Evolutionary conservation across 2,329 filamentous ascomycete genomes (phyloP).

Genomic region (Sclerotinia glacialis): DNA sequence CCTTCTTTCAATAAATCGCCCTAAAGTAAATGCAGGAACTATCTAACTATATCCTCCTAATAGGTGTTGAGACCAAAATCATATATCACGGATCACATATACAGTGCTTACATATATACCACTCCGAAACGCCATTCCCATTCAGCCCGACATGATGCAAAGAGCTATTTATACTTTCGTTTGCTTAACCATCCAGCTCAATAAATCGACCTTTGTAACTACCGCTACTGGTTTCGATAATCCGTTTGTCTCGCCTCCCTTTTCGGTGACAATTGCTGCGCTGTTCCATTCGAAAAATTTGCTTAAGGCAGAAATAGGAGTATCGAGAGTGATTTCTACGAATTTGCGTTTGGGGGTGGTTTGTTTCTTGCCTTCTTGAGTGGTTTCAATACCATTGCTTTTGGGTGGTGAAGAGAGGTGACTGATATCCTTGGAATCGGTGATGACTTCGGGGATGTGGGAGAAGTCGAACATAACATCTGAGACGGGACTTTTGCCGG

Average conservation of each 20-base stretch:
- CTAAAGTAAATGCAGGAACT: background rate
- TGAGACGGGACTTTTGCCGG: slow-evolving; percentile 68
- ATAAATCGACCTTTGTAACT: slow-evolving; percentile 92
- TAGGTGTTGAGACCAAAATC: slow-evolving; percentile 16
- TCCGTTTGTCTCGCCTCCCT: slow-evolving; percentile 48
- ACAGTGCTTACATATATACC: background rate
- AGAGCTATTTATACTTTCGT: slow-evolving; percentile 38
- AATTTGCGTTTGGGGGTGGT: slow-evolving; percentile 64
- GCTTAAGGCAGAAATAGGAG: slow-evolving; percentile 76
- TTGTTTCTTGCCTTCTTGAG: slow-evolving; percentile 40
- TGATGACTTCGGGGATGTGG: slow-evolving; percentile 82
- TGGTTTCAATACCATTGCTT: slow-evolving; percentile 32
- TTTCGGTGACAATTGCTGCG: slow-evolving; percentile 89
- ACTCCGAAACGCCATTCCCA: slow-evolving; percentile 14
- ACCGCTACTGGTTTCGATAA: slow-evolving; percentile 78
- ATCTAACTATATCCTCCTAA: background rate
- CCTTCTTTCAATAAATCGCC: background rate
- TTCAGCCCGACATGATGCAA: background rate
- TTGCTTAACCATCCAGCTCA: slow-evolving; percentile 85
- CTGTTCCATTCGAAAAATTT: slow-evolving; percentile 98
- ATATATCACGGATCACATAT: background rate
- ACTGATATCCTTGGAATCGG: slow-evolving; percentile 71
- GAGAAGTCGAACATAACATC: slow-evolving; percentile 98
- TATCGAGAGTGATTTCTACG: slow-evolving; percentile 91
- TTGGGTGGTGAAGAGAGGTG: slow-evolving; percentile 37